A percentile compares a stretch with the other conserved stretches of the same genome.
phyloP scores from a whole-genome alignment of 352 stramenopile genomes.

The Plasmopara muralis region DNA sequence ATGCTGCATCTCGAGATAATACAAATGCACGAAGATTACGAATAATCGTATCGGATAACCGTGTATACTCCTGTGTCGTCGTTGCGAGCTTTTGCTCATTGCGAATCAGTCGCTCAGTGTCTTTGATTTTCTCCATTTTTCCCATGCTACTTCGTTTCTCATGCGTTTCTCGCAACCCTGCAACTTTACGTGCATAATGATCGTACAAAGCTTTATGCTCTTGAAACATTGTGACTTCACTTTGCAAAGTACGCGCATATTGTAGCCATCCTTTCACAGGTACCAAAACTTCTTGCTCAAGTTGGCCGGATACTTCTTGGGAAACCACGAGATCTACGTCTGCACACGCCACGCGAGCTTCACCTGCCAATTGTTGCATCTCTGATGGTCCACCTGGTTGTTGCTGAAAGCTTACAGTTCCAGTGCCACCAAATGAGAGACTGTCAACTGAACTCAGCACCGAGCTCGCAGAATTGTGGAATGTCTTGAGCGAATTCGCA shows the following conservation, averaged over 20 bases:
- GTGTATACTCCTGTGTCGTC: constrained; percentile 59
- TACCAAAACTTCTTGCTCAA: constrained; percentile 58
- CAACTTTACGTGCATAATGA: constrained; percentile 76
- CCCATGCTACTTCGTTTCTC: constrained; percentile 48
- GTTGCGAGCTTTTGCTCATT: constrained; percentile 77
- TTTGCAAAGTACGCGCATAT: constrained; percentile 33
- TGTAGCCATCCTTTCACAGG: constrained; percentile 53
- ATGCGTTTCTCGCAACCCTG: constrained; percentile 46
- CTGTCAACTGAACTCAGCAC: constrained; percentile 51
- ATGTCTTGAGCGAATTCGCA: constrained; percentile 46
- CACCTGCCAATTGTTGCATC: constrained; percentile 54
- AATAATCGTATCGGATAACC: constrained; percentile 55
- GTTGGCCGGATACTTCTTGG: constrained; percentile 39
- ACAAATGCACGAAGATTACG: constrained; percentile 56
- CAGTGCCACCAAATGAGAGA: constrained; percentile 24
- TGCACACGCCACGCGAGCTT: constrained; percentile 54
- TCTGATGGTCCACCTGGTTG: constrained; percentile 34
- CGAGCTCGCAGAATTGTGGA: constrained; percentile 48
- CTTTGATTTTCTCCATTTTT: constrained; percentile 63
- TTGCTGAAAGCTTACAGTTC: constrained; percentile 18
- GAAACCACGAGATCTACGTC: constrained; percentile 53
- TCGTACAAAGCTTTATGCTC: constrained; percentile 69
- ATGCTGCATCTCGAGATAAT: constrained; percentile 43
- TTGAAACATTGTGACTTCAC: constrained; percentile 43
- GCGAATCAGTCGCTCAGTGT: constrained; percentile 71